Percentiles rank a stretch among this genome's conserved stretches.
These are phyloP conservation scores for Quillaja saponaria DNA, from an alignment of 306 rosid genomes.

Conservation along the genomic window DNA sequence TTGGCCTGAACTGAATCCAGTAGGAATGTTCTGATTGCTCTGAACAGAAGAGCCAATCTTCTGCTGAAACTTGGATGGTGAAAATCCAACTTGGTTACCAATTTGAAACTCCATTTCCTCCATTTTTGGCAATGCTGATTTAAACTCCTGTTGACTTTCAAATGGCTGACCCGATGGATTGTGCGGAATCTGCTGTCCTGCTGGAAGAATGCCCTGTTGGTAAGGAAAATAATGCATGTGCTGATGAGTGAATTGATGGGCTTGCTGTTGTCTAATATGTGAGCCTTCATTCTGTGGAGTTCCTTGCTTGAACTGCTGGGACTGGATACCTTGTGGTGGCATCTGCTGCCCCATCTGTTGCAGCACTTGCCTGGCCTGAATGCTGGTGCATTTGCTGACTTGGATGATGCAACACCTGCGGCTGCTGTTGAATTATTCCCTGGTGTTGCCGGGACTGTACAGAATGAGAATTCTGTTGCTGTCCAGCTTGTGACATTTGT, in stretches of 20 bases:
- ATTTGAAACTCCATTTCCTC: constrained; percentile 71
- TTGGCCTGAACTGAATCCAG: constrained; percentile 54
- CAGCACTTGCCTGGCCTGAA: constrained; percentile 18
- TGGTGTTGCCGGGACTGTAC: constrained; percentile 51
- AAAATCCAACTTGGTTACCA: constrained; percentile 67
- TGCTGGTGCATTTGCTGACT: constrained; percentile 53
- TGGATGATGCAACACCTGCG: constrained; percentile 41
- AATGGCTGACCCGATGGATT: constrained; percentile 53
- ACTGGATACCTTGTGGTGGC: constrained; percentile 44
- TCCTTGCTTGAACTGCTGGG: constrained; percentile 65
- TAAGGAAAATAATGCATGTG: constrained; percentile 68
- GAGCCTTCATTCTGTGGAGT: constrained; percentile 54
- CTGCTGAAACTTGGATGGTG: constrained; percentile 77
- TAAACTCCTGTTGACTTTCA: constrained; percentile 67
- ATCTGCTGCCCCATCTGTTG: constrained; percentile 64
- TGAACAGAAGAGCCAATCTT: constrained; percentile 53
- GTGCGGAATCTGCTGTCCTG: constrained; percentile 58
- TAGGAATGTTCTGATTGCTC: constrained; percentile 51
- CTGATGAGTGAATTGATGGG: constrained; percentile 60
- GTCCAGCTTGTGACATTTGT: constrained; percentile 52
- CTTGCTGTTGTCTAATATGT: constrained; percentile 56
- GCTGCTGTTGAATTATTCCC: constrained; percentile 33
- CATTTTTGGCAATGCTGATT: constrained; percentile 37
- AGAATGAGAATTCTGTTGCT: constrained; percentile 50
- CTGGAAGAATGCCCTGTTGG: constrained; percentile 55